Base-by-base conservation (phyloP, 805 yeast genomes). In the Monosporozyma solicola region DNA sequence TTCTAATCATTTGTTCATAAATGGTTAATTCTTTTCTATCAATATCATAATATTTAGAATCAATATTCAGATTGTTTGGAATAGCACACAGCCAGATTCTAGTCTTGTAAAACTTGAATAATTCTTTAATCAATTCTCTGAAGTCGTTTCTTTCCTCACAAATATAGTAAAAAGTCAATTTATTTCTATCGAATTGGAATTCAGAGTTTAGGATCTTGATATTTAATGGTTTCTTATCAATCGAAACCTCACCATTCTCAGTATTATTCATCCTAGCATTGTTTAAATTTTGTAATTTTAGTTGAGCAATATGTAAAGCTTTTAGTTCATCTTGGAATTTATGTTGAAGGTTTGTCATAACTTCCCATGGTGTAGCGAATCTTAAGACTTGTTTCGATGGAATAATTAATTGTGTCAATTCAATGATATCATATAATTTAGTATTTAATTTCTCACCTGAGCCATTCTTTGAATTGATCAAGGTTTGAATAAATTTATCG, bases 51-150 rank as follows among this genome's bases (percentile, higher is more conserved):
- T 65, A 65, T 51, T 66, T 66, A 11, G 58, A 50, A 47, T 66
- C 68, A 47, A 68, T 66, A 1, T 59, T 59, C 47, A 68, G 50
- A 54, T 67, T 67, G 48, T 67, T 68, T 24, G 68, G 72, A 29
- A 85, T 85, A 0, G 94, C 91, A 74, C 91, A 84, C 68, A 87
- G 71, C 94, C 95, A 87, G 57, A 85, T 85, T 61, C 92, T 74
- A 0, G 91, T 85, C 68, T 85, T 85, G 72, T 84, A 85, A 54
- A 83, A 80, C 63, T 84, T 81, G 73, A 84, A 85, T 32, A 85
- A 69, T 61, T 85, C 92, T 54, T 85, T 80, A 52, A 85, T 85
- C 61, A 85, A 73, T 47, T 80, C 85, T 54, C 92, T 73, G 64
- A 85, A 85, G 64, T 87, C 94, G 53, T 85, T 77, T 59, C 94